Evolutionary conservation across 2,329 filamentous ascomycete genomes (phyloP), one percentile per base, ranked within the genome.

Genomic region (Thielaviopsis euricoi): DNA sequence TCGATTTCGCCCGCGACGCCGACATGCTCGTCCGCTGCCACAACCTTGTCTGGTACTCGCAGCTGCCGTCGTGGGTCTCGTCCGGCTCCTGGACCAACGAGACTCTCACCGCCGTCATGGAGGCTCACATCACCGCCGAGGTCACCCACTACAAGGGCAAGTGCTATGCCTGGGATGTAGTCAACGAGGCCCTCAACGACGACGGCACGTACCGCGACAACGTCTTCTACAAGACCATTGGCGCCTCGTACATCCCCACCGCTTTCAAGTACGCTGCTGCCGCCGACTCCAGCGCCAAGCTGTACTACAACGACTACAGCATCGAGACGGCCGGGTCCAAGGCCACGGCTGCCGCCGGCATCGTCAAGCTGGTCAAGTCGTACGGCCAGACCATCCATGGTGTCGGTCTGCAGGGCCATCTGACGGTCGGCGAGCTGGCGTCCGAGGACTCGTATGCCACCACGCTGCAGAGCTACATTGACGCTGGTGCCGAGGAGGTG

Each of bases 141-240:
- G 76, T 78, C 6, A 71, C 69, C 15, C 74, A 83, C 67, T 83
- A 77, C 71, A 76, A 76, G 66, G 76, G 78, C 58, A 72, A 78
- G 63, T 82, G 81, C 67, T 79, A 79, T 65, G 73, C 76, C 29
- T 85, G 81, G 81, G 81, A 85, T 58, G 81, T 85, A 0, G 74
- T 83, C 23, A 85, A 85, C 66, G 81, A 85, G 70, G 77, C 75
- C 4, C 72, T 82, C 48, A 74, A 76, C 59, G 81, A 83, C 21
- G 74, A 78, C 62, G 79, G 78, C 15, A 74, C 71, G 7, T 78
- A 72, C 68, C 72, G 79, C 58, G 64, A 71, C 59, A 72, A 68
- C 58, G 73, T 82, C 61, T 85, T 81, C 68, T 75, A 76, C 66
- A 66, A 73, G 29, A 73, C 73, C 33, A 74, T 84, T 19, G 79